Conservation (phyloP, 495 filamentous ascomycete species). For the Margaritispora aquatica region DNA sequence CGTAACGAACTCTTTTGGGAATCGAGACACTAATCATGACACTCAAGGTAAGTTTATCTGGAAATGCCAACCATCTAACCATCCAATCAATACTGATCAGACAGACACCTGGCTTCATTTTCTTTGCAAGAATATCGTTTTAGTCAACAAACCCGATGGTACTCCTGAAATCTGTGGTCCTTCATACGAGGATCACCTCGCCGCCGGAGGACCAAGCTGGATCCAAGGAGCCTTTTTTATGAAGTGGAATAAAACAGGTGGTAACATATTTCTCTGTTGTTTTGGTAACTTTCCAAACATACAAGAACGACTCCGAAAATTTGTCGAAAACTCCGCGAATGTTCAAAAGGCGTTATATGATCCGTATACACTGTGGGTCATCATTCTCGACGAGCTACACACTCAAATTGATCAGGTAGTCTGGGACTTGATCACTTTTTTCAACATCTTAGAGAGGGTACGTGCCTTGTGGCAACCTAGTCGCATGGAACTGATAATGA, state of each 20-base stretch:
- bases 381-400: conserved; percentile 15
- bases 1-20: conserved; percentile 19
- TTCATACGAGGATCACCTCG: background rate
- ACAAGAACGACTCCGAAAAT: background rate
- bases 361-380: conserved; percentile 14
- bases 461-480: background rate
- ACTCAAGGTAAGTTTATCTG: background rate
- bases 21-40: background rate
- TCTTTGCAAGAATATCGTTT: conserved; percentile 20
- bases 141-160: background rate
- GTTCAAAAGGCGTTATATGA: conserved; percentile 1
- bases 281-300: background rate
- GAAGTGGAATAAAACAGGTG: background rate
- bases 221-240: background rate
- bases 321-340: background rate
- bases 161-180: background rate
- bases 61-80: background rate
- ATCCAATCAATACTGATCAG: background rate
- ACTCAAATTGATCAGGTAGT: conserved; percentile 11
- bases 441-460: background rate
- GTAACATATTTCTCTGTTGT: background rate
- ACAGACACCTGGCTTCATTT: conserved; percentile 20
- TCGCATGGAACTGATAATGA: background rate
- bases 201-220: conserved; percentile 7
- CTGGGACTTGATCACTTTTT: conserved; percentile 10